These are phyloP conservation scores for Aureobasidium uvarum DNA, from an alignment of 2,329 filamentous ascomycete genomes.

Conservation along the genomic window DNA sequence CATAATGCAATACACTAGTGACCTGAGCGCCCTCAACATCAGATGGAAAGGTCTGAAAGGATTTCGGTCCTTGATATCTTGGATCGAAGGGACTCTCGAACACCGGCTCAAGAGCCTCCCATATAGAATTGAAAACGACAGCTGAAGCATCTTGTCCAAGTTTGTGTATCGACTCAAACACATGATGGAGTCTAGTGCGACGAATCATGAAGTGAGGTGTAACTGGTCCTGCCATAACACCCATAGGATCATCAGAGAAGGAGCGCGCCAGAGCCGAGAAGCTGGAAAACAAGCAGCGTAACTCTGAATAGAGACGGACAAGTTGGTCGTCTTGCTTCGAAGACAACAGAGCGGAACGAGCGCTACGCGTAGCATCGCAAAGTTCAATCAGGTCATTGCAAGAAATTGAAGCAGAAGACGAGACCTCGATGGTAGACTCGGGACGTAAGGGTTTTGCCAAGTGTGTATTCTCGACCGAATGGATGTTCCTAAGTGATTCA, in stretches of 20 bases:
- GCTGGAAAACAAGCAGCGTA: background rate
- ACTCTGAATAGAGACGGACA: background rate
- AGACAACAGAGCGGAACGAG: background rate
- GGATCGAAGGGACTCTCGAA: conserved; percentile 20
- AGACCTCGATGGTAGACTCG: background rate
- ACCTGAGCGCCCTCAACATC: background rate
- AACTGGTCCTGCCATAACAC: background rate
- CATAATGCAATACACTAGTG: background rate
- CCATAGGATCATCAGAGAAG: conserved; percentile 12
- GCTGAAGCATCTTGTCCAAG: background rate
- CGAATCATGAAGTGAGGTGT: background rate
- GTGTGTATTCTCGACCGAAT: background rate
- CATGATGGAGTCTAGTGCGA: conserved; percentile 1
- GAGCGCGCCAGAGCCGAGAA: background rate
- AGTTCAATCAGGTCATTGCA: conserved; percentile 2
- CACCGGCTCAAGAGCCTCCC: conserved; percentile 20
- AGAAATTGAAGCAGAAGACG: background rate
- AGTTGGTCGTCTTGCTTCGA: background rate
- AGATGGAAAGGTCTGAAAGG: background rate
- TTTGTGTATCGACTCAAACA: background rate
- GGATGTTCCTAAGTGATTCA: conserved; percentile 9
- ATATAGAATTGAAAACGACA: conserved; percentile 21
- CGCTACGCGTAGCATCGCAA: background rate
- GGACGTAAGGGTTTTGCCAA: too few species aligned
- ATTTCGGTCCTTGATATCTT: background rate